A percentile compares a stretch with the other conserved stretches of the same genome.
Evolutionary conservation across 176 grass and related monocot species (phyloP).

Genomic region (Guadua angustifolia): DNA sequence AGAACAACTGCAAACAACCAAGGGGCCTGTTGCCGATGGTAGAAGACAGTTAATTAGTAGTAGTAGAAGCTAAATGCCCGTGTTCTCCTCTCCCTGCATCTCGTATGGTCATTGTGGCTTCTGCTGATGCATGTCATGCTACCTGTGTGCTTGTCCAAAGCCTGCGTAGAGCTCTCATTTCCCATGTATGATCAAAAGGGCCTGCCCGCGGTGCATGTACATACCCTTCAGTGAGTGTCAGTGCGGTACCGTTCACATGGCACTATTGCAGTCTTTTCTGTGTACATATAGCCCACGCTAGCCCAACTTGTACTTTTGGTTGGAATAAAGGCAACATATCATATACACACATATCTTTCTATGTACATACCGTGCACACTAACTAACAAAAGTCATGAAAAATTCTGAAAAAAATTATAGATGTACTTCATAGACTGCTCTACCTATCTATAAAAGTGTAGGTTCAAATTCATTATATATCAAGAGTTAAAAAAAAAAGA

Average conservation of each 20-base stretch:
- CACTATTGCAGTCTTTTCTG: background rate
- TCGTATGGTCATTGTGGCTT: background rate
- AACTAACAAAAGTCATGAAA: too few relatives aligned
- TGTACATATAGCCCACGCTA: constrained; percentile 1
- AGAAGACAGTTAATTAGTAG: constrained; percentile 40
- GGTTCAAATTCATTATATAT: too few relatives aligned
- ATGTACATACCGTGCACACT: too few relatives aligned
- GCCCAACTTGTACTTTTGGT: background rate
- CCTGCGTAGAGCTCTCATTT: background rate
- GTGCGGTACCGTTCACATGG: constrained; percentile 31
- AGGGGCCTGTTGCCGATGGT: constrained; percentile 40
- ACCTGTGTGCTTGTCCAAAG: background rate
- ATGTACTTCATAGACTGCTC: too few relatives aligned
- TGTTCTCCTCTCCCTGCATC: constrained; percentile 5
- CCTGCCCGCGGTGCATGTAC: background rate
- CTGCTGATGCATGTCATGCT: background rate
- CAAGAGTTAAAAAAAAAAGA: too few relatives aligned
- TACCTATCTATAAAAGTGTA: too few relatives aligned
- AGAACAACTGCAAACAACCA: constrained; percentile 67
- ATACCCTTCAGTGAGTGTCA: background rate
- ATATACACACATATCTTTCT: too few relatives aligned
- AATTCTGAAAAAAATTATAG: too few relatives aligned
- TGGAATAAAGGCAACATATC: too few relatives aligned
- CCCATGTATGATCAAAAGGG: too few relatives aligned
- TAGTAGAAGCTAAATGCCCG: constrained; percentile 23